These are phyloP conservation scores for Apodospora peruviana DNA, from an alignment of 495 filamentous ascomycete genomes.

Conservation along the genomic window DNA sequence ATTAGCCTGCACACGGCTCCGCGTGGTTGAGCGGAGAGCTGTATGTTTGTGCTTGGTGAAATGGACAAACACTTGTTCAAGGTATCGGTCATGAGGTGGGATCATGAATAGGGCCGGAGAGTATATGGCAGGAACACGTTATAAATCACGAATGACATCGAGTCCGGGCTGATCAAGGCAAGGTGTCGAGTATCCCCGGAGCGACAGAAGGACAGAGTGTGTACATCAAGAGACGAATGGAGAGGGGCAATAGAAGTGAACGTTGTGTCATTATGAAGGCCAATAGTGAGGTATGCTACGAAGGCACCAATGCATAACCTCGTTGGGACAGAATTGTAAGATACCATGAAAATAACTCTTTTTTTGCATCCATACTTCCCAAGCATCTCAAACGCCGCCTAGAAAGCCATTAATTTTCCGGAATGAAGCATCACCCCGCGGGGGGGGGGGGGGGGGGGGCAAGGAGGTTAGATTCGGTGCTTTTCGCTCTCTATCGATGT, in stretches of 20 bases:
- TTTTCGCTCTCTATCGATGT: conserved; percentile 69
- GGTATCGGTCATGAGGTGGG: too few species aligned
- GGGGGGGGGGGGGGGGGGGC: background rate
- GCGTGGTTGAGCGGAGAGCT: too few species aligned
- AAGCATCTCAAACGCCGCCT: conserved; percentile 17
- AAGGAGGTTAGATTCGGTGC: conserved; percentile 46
- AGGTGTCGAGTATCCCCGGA: background rate
- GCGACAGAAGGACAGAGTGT: background rate
- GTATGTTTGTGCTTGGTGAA: too few species aligned
- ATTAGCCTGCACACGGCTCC: too few species aligned
- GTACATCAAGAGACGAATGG: background rate
- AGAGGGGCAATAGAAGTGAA: conserved; percentile 7
- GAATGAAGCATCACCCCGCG: background rate
- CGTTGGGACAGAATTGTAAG: conserved; percentile 5
- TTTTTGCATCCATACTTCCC: conserved; percentile 12
- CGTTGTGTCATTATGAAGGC: conserved; percentile 11
- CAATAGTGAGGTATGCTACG: conserved; percentile 11
- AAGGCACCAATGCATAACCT: conserved; percentile 11
- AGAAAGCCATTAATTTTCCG: background rate
- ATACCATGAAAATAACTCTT: conserved; percentile 10
- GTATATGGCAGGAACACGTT: too few species aligned
- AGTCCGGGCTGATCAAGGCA: background rate
- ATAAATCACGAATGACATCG: too few species aligned
- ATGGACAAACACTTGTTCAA: too few species aligned
- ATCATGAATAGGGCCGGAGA: too few species aligned